These are phyloP conservation scores for Harrya chromipes DNA, from an alignment of 768 basidiomycete species.

Conservation along the genomic window DNA sequence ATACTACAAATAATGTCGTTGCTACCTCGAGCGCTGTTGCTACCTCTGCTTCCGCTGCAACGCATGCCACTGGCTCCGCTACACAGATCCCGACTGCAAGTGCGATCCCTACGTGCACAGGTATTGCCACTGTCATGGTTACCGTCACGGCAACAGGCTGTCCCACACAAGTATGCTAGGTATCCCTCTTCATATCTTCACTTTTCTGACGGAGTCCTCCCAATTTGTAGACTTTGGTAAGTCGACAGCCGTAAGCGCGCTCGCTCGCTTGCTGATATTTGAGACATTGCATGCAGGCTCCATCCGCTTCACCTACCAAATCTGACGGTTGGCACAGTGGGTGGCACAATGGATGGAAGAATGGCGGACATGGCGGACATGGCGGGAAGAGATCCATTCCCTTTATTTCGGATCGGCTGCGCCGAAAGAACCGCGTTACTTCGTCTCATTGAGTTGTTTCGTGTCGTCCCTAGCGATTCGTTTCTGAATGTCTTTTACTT, in stretches of 20 bases:
- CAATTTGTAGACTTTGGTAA: not conserved
- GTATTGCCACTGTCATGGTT: constrained; percentile 8
- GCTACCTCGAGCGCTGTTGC: not conserved
- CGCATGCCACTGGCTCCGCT: not conserved
- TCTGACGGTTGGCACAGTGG: no score
- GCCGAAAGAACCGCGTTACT: constrained; percentile 5
- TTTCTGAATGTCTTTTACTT: not conserved
- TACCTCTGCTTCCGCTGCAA: not conserved
- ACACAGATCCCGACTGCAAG: not conserved
- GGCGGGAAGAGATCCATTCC: constrained; percentile 5
- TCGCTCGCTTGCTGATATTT: not conserved
- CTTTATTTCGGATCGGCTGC: not conserved
- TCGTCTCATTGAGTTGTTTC: constrained; percentile 1
- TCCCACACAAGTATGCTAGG: constrained; percentile 12
- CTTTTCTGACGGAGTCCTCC: not conserved
- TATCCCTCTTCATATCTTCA: not conserved
- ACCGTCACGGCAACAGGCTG: constrained; percentile 15
- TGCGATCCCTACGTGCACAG: constrained; percentile 1
- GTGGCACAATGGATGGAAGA: not conserved
- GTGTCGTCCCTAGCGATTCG: not conserved
- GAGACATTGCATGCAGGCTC: no score
- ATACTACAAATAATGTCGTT: not conserved
- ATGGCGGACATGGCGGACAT: not conserved
- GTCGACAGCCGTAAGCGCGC: not conserved
- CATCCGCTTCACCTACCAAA: not conserved